A percentile compares a stretch with the other conserved stretches of the same genome.
Conservation (phyloP, 2,329 filamentous ascomycete species). For the Fusarium sp. region DNA sequence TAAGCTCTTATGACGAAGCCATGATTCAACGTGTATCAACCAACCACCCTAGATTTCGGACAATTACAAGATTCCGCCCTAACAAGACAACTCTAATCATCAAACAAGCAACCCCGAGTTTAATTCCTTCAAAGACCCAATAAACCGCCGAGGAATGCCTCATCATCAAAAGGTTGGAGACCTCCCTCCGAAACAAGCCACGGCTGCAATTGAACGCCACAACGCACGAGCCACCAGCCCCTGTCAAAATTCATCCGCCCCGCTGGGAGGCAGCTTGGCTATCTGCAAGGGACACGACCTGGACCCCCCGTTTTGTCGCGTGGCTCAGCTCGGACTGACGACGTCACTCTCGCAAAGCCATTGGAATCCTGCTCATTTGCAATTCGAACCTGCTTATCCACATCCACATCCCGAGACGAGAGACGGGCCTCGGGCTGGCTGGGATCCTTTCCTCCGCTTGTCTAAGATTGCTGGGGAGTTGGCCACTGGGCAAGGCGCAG, state of each 20-base stretch:
- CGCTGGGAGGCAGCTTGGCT: constrained; percentile 28
- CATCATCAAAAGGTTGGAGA: not conserved
- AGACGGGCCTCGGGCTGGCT: not conserved
- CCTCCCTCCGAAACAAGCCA: constrained; percentile 16
- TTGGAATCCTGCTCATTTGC: constrained; percentile 25
- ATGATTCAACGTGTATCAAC: not conserved
- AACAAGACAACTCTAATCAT: not conserved
- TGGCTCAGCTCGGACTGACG: constrained; percentile 30
- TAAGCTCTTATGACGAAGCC: not conserved
- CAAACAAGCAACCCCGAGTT: not conserved
- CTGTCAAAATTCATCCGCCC: constrained; percentile 15
- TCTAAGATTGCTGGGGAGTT: not conserved
- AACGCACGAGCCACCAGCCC: constrained; percentile 21
- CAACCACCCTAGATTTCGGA: not conserved
- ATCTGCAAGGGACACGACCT: constrained; percentile 28
- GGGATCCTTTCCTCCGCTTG: not conserved
- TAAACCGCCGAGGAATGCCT: constrained; percentile 2
- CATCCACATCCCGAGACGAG: not conserved
- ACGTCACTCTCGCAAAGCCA: constrained; percentile 31
- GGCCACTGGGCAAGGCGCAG: constrained; percentile 22
- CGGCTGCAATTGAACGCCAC: constrained; percentile 15
- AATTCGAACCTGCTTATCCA: not conserved
- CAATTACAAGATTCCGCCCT: not conserved
- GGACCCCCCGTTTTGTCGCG: not conserved
- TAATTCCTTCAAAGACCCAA: not conserved